A percentile compares a stretch with the other conserved stretches of the same genome.
Evolutionary conservation across 148 eudicot genomes (phyloP).

Genomic region (Rhododendron kiyosumense): DNA sequence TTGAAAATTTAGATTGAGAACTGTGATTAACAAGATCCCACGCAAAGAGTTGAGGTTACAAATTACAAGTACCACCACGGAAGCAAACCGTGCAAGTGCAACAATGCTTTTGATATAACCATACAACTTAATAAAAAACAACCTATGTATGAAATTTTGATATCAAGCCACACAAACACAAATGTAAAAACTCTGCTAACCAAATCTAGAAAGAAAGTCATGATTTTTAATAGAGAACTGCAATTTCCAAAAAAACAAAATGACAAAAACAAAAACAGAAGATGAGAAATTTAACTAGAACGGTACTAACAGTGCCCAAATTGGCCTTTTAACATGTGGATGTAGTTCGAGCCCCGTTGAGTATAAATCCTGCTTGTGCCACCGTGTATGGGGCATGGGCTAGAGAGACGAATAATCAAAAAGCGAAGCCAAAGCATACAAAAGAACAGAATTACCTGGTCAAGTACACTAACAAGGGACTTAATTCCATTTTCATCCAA

Average conservation of each 20-base stretch:
- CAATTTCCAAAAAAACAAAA: background rate
- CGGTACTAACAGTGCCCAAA: background rate
- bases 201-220: background rate
- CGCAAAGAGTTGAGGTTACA: background rate
- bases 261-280: background rate
- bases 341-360: background rate
- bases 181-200: background rate
- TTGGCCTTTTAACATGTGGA: background rate
- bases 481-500: slow-evolving; percentile 77
- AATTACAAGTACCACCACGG: background rate
- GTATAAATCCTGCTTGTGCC: background rate
- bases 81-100: background rate
- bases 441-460: slow-evolving; percentile 46
- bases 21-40: background rate
- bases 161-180: background rate
- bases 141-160: background rate
- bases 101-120: background rate
- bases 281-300: background rate
- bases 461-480: slow-evolving; percentile 81
- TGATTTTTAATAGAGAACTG: background rate
- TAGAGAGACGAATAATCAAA: background rate
- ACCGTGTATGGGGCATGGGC: background rate
- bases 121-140: background rate
- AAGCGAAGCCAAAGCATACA: background rate
- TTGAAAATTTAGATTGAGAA: background rate